Percentiles rank a stretch among this genome's conserved stretches.
These are phyloP conservation scores for Cryphonectria carpinicola DNA, from an alignment of 2,329 filamentous ascomycete species.

Conservation along the genomic window DNA sequence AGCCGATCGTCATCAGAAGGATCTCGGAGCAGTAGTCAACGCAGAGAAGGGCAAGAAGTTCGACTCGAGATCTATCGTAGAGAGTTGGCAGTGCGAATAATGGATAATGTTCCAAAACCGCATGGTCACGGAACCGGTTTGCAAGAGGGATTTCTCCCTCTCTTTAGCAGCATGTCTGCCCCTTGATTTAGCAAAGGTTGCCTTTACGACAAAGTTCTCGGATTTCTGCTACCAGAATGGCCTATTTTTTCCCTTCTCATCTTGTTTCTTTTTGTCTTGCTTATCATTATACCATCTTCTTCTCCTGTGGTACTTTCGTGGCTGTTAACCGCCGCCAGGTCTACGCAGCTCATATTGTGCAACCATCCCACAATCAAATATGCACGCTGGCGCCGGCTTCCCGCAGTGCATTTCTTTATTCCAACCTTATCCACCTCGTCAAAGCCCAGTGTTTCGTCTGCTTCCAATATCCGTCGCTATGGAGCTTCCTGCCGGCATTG, in stretches of 20 bases:
- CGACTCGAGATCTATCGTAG: conserved; percentile 25
- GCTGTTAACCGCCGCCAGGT: background rate
- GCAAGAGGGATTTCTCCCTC: background rate
- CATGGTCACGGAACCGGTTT: background rate
- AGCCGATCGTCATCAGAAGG: conserved; percentile 24
- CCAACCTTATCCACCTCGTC: background rate
- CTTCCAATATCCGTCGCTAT: background rate
- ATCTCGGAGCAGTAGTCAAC: conserved; percentile 18
- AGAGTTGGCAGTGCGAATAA: conserved; percentile 25
- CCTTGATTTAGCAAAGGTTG: background rate
- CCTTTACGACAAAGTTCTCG: background rate
- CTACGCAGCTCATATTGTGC: conserved; percentile 10
- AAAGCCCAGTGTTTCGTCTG: conserved; percentile 14
- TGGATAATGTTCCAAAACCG: background rate
- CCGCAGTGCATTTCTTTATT: conserved; percentile 7
- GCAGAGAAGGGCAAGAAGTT: conserved; percentile 24
- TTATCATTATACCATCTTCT: background rate
- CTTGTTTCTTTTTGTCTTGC: background rate
- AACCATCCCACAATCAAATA: conserved; percentile 14
- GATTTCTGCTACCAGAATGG: background rate
- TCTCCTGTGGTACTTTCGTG: background rate
- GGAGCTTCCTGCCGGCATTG: background rate
- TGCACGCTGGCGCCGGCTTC: conserved; percentile 1
- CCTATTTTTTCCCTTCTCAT: background rate
- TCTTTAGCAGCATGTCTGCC: background rate